A percentile compares a stretch with the other conserved stretches of the same genome.
phyloP scores from a whole-genome alignment of 306 rosid genomes.

The Cucurbita argyrosperma region DNA sequence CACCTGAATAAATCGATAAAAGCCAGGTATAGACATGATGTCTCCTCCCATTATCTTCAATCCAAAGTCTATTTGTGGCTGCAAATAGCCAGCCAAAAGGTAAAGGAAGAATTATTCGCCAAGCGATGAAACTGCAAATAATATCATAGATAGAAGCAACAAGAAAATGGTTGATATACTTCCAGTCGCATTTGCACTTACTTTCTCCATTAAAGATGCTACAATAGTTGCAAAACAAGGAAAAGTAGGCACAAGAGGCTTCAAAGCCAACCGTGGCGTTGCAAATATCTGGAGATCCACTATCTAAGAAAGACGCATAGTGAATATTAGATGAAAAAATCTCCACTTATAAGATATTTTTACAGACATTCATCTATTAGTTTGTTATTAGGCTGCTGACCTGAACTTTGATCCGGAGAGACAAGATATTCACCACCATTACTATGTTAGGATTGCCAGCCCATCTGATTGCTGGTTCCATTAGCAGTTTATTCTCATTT shows the following conservation, averaged over 20 bases:
- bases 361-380: background rate
- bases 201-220: constrained; percentile 82
- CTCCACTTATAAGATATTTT: background rate
- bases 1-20: constrained; percentile 79
- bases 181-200: constrained; percentile 9
- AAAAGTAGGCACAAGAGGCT: constrained; percentile 84
- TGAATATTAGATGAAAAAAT: constrained; percentile 16
- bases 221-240: constrained; percentile 72
- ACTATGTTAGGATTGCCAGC: constrained; percentile 75
- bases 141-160: background rate
- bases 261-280: constrained; percentile 45
- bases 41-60: constrained; percentile 76
- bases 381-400: constrained; percentile 26
- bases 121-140: background rate
- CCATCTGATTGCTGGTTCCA: constrained; percentile 78
- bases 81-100: constrained; percentile 9
- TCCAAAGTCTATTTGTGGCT: constrained; percentile 92
- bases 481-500: constrained; percentile 71
- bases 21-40: constrained; percentile 80
- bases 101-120: background rate
- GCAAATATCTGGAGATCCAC: constrained; percentile 75
- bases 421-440: constrained; percentile 33
- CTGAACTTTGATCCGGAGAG: constrained; percentile 52
- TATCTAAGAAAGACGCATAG: constrained; percentile 40
- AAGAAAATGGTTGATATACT: background rate